phyloP scores from a whole-genome alignment of 2,329 filamentous ascomycete genomes.

The Aspergillus sojae region DNA sequence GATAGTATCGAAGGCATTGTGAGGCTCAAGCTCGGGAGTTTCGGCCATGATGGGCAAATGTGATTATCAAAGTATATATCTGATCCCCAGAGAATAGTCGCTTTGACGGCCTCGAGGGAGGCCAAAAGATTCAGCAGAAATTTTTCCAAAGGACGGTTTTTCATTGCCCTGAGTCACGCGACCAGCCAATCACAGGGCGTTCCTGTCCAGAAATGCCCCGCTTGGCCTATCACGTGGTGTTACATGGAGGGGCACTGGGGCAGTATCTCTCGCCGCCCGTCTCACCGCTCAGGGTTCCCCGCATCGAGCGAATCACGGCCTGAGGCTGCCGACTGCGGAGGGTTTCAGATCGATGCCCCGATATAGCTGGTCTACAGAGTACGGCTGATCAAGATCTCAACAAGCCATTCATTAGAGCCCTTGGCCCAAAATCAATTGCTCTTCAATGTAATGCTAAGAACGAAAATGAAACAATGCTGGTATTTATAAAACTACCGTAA shows the following conservation, averaged over 20 bases:
- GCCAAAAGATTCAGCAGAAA: constrained; percentile 5
- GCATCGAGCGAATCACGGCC: not conserved
- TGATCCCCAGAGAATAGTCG: constrained; percentile 3
- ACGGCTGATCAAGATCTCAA: not conserved
- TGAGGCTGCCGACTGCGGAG: not conserved
- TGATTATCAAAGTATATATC: not conserved
- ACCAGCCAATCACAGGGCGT: not conserved
- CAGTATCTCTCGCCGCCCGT: not conserved
- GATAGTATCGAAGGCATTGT: constrained; percentile 62
- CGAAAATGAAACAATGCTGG: constrained; percentile 10
- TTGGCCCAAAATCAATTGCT: not conserved
- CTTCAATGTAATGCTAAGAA: not conserved
- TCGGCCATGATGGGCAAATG: not conserved
- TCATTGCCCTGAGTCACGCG: constrained; percentile 1
- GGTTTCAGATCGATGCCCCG: not conserved
- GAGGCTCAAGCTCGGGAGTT: not conserved
- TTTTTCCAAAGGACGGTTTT: constrained; percentile 1
- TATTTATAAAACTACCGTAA: constrained; percentile 10
- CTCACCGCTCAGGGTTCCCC: not conserved
- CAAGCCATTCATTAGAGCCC: not conserved
- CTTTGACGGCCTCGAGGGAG: constrained; percentile 3
- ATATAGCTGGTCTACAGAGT: not conserved
- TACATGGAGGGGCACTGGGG: not conserved
- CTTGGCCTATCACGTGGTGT: not conserved
- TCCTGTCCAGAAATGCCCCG: not conserved